Evolutionary conservation across 78 protist genomes (phyloP).

Genomic region (Polysphondylium violaceum): DNA sequence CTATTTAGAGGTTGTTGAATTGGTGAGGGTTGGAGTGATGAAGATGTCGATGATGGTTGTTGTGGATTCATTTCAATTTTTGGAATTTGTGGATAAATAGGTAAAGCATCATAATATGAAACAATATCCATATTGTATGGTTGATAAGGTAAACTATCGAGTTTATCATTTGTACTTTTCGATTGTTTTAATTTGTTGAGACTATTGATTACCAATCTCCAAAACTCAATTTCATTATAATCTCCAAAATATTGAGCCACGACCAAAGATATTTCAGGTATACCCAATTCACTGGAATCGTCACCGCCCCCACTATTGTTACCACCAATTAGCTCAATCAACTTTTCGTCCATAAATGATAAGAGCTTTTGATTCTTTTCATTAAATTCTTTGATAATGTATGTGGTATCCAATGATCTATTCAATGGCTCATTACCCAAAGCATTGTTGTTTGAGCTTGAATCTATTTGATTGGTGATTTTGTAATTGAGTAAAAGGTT

Average conservation of each 20-base stretch:
- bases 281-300: background rate
- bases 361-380: slow-evolving; percentile 35
- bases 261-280: slow-evolving; percentile 16
- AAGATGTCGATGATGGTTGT: background rate
- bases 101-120: slow-evolving; percentile 12
- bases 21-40: background rate
- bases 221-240: slow-evolving; percentile 25
- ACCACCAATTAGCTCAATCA: background rate
- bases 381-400: slow-evolving; percentile 1
- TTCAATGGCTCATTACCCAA: background rate
- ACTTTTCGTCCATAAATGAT: slow-evolving; percentile 22
- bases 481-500: slow-evolving; percentile 16
- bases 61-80: background rate
- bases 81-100: slow-evolving; percentile 39
- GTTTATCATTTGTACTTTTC: background rate
- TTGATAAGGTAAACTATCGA: background rate
- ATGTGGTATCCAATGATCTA: slow-evolving; percentile 11
- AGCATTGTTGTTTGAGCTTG: background rate
- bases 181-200: slow-evolving; percentile 6
- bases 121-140: slow-evolving; percentile 38
- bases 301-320: background rate
- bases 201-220: slow-evolving; percentile 40
- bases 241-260: slow-evolving; percentile 75
- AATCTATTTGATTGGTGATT: background rate
- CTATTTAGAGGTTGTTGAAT: background rate